Base-by-base conservation (phyloP, 768 basidiomycete genomes). In the Tulasnella sp. region DNA sequence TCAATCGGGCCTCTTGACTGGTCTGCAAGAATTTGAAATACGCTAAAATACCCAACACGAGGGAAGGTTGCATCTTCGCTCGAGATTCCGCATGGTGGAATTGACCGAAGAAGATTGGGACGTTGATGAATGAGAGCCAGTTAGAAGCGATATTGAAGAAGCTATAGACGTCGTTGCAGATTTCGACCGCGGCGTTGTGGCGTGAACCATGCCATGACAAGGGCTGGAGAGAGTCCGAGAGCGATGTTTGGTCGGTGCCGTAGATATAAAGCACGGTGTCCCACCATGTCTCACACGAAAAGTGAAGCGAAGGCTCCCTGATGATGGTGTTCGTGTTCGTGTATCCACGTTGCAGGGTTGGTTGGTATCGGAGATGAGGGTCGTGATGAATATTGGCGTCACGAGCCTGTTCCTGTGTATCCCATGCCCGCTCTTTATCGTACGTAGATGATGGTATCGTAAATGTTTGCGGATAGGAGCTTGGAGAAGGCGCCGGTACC, bases 81-180 rank as follows among this genome's bases (percentile, higher is more conserved):
- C 62, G 34, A 11, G 29, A 29, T 23, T 51, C 29, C 30, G 62
- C 43, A 26, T 60, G 51, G 27, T 60, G 52, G 58, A 63, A 60
- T 23, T 30, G 10, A 19, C 26, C 30, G 51, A 60, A 60, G 59
- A 63, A 63, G 27, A 63, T 45, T 3, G 58, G 62, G 2, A 63
- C 58, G 29, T 63, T 54, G 42, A 63, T 26, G 62, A 60, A 63
- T n/a, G 62, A 60, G 58, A 63, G 41, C 61, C 45, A 51, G 34
- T 49, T 54, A 10, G 45, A 29, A 4, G 56, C 43, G 48, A 44
- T 51, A 41, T 30, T 62, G 56, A 59, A 59, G 49, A 59, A 23
- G 45, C 24, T n/a, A 5, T 58, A 47, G 10, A 59, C 45, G 32
- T 59, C 43, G 1, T 27, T 21, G 13, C 23, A 30, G 38, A 49